Evolutionary conservation across 2,329 filamentous ascomycete species (phyloP), one percentile per base, ranked within the genome.

Genomic region (Corniculantispora saksenae): DNA sequence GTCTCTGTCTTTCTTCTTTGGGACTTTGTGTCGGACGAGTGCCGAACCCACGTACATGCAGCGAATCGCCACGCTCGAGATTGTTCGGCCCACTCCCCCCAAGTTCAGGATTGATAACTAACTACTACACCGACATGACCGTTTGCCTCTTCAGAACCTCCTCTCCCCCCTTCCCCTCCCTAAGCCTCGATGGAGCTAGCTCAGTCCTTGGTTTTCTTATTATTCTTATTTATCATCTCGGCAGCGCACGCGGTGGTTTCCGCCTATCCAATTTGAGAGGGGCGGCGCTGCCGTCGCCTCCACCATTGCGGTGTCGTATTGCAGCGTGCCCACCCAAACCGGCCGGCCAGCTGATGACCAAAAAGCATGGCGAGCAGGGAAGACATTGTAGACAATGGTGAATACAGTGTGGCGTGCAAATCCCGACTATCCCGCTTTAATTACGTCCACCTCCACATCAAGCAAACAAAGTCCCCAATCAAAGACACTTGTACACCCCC

Each of bases 391-490:
- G n/a, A n/a, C n/a, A 59, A 61, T 5, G 32, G 10, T 32, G n/a
- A 53, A 43, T 54, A 43, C 23, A 61, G 47, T 54, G 50, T 61
- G 59, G 59, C 48, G 32, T 15, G 21, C 9, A 29, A 50, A 27
- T 43, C 38, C 35, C 38, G 38, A 25, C 21, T 50, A 50, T 32
- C 12, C 45, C 47, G 45, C 47, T 51, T 21, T 61, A 51, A 61
- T 51, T 27, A 61, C 45, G 47, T 51, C 27, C 17, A 29, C 23
- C 58, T 53, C 58, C 58, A 61, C 58, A 61, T 53, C 23, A 21
- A 7, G 45, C 58, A 40, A 5, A 1, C 25, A 32, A 21, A 29
- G n/a, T n/a, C 8, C 27, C 51, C 35, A 35, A 19, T 32, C 32
- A n/a, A 40, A 32, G 35, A 17, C 35, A n/a, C 56, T 38, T 32